A percentile compares a stretch with the other conserved stretches of the same genome.
phyloP scores from a whole-genome alignment of 2,329 filamentous ascomycete genomes.

The Zymoseptoria pseudotritici region DNA sequence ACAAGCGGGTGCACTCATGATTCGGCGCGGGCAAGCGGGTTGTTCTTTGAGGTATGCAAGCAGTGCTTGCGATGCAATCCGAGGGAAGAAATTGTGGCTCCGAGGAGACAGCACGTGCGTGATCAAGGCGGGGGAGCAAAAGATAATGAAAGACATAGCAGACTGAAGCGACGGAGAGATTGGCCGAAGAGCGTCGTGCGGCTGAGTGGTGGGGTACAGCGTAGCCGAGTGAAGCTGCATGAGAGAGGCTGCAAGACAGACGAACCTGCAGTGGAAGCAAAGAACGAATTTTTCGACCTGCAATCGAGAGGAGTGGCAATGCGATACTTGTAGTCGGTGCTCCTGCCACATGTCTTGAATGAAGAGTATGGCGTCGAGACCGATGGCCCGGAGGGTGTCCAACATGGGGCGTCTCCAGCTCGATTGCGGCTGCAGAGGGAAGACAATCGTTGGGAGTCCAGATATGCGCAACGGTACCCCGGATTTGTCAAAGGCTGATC shows the following conservation, averaged over 20 bases:
- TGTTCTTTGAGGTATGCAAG: background rate
- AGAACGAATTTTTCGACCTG: background rate
- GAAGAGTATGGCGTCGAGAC: too few species aligned
- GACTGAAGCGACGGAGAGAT: background rate
- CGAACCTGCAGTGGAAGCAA: background rate
- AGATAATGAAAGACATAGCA: background rate
- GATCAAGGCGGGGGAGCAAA: background rate
- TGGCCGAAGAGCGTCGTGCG: background rate
- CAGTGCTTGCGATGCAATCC: background rate
- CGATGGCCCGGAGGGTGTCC: too few species aligned
- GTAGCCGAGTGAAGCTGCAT: background rate
- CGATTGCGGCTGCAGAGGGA: too few species aligned
- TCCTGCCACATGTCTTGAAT: too few species aligned
- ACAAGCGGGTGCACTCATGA: background rate
- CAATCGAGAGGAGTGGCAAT: background rate
- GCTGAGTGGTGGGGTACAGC: background rate
- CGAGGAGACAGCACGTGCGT: background rate
- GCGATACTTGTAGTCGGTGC: background rate
- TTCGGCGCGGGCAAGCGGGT: background rate
- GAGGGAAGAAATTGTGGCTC: background rate
- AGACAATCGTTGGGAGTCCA: too few species aligned
- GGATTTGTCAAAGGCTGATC: too few species aligned
- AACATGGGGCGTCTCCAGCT: too few species aligned
- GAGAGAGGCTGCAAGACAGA: background rate
- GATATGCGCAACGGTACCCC: too few species aligned